Evolutionary conservation across 2,329 filamentous ascomycete genomes (phyloP), one percentile per base, ranked within the genome.

Genomic region (Delphinella strobiligena): DNA sequence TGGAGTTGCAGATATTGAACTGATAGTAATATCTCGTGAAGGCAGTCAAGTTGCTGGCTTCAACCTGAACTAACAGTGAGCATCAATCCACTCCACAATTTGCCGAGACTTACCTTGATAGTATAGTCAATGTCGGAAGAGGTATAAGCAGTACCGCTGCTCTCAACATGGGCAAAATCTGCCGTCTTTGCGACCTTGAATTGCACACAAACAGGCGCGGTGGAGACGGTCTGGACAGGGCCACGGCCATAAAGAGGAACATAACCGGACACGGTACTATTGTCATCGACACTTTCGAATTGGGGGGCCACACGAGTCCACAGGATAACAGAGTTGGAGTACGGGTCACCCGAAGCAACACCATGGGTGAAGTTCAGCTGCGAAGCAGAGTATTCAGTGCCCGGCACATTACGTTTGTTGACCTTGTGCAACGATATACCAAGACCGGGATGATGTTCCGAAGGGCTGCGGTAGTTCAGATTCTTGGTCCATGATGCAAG

Each of bases 71-170:
- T n/a, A 11, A 3, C 14, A 42, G 38, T 55, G 14, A 46, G 42
- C 17, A 36, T 49, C 24, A 50, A 41, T 31, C 36, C 11, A 19
- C 9, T 12, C n/a, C 19, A 35, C 5, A 15, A n/a, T 12, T 30
- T 17, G 1, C 14, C n/a, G 0, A 16, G 14, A 18, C 11, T 4
- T 53, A 75, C 75, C 67, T 84, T 84, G 44, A 85, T 64, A 0
- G 81, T 86, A 53, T 78, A 87, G 53, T 87, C 82, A 35, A 86
- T 74, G 53, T 86, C 81, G 1, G 74, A 80, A 27, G 71, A 81
- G 0, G 82, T 86, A 52, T 77, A 83, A 1, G 70, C 78, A 27
- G 61, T 71, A 4, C 81, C 81, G 1, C 62, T 63, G 37, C 70
- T 64, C 2, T 74, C 72, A 5, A 73, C 60, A 2, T 62, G 51